Base-by-base conservation (phyloP, 2,329 filamentous ascomycete genomes). In the Thelonectria rubi region DNA sequence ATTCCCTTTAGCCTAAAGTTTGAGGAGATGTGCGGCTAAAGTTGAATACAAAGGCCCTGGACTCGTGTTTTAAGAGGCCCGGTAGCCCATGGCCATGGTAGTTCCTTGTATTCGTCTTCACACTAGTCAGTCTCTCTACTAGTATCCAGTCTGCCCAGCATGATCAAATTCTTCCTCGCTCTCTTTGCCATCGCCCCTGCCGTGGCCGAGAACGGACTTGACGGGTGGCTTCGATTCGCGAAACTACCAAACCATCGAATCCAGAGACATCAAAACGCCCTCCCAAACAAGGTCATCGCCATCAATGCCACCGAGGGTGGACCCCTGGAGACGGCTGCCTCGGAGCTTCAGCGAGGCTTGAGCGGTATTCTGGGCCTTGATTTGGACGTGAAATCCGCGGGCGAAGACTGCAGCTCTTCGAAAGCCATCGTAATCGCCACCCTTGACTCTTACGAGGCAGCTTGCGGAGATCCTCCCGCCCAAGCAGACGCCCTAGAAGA, bases 201-300 rank as follows among this genome's bases (percentile, higher is more conserved):
- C 42, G 74, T 75, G 46, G 87, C 86, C 40, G 88, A 91, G 68
- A 82, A 85, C 69, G 88, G 88, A 11, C 75, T 87, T 21, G 77
- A 83, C 58, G 88, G 79, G 49, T 91, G 88, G 88, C 74, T 91
- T 57, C 82, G 88, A 50, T 91, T 91, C 72, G 87, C 87, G 32
- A 79, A 81, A 9, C 69, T 88, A 17, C 64, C 76, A 11, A 62
- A 63, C 43, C 62, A 60, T 15, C 17, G 9, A 6, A 26, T 69
- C 18, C 69, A 66, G 11, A 71, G 68, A 51, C 77, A 79, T 49
- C 74, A 75, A 40, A 76, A 75, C 39, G 65, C 63, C 2, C 68
- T 85, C 5, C 86, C 87, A 4, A 77, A 76, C 2, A 76, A 67
- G 11, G 82, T 90, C 55, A 73, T 86, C 37, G 76, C 80, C 3